These are phyloP conservation scores for Suillus subalutaceus DNA, from an alignment of 768 basidiomycete species.

Conservation along the genomic window DNA sequence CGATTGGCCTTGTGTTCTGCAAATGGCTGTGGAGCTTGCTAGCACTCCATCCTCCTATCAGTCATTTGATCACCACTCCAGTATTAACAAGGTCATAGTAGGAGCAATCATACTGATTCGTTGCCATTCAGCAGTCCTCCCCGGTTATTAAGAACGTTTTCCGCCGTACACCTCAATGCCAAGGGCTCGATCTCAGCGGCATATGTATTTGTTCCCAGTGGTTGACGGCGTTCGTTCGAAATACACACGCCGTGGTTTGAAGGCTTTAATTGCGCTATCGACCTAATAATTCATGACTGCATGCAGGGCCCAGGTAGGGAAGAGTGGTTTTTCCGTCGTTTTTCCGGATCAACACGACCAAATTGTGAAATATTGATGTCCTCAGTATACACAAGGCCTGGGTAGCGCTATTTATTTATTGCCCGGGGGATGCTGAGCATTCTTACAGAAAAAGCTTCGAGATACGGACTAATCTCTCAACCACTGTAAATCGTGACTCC, in stretches of 20 bases:
- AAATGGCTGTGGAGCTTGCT: no score
- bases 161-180: neutral
- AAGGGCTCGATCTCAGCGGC: neutral
- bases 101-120: neutral
- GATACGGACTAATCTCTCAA: neutral
- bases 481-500: neutral
- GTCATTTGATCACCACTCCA: neutral
- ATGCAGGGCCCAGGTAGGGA: neutral
- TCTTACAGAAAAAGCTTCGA: neutral
- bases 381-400: neutral
- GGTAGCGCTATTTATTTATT: neutral
- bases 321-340: neutral
- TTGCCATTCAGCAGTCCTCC: neutral
- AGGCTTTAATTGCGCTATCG: neutral
- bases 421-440: neutral
- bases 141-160: neutral
- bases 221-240: neutral
- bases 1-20: no score
- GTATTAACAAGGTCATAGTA: neutral
- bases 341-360: neutral
- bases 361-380: neutral
- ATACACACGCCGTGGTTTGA: neutral
- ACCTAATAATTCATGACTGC: neutral
- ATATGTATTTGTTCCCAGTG: neutral
- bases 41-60: neutral